Base-by-base conservation (phyloP, 1,284 basidiomycete species). In the Limonomyces culmigenus region DNA sequence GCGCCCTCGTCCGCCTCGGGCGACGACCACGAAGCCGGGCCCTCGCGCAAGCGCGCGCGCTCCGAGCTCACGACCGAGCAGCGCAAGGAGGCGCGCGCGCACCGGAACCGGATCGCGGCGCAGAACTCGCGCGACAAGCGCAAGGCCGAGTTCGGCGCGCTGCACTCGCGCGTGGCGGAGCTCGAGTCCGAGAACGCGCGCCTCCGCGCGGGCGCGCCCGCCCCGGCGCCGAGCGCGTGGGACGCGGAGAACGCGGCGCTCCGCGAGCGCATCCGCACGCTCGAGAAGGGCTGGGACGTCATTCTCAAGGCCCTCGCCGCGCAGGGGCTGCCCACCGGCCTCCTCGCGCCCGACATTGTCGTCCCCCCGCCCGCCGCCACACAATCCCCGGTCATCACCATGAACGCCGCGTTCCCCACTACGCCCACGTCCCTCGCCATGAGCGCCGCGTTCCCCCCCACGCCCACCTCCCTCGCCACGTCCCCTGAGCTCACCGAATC, bases 71-170 rank as follows among this genome's bases (percentile, higher is more conserved):
- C 66, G 3, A 58, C 74, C 0, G 81, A 84, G 43, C 78, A 84
- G 49, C 76, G 79, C 50, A 80, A 72, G 48, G 81, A 85, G 52
- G 81, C 81, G 29, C 67, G 80, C 41, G 80, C 80, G 14, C 79
- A 84, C 56, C 70, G 81, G 40, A 85, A 85, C 54, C 69, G 80
- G 38, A 81, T 85, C 52, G 81, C 81, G 8, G 81, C 81, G 6
- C 81, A 85, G 60, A 79, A 84, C 60, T 80, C 76, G 17, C 74
- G 81, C 37, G 81, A 86, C 58, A 65, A 75, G 43, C 67, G 79
- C 39, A 86, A 86, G 52, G 75, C 72, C 17, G 79, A 86, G 42
- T 85, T 74, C 50, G 23, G 59, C 5, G 62, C 64, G 43, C 53
- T 62, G 46, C 59, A 62, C 47, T 49, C 42, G 10, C 58, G 60